Evolutionary conservation across 2,329 filamentous ascomycete species (phyloP).

Genomic region (Camptophora hylomeconis): DNA sequence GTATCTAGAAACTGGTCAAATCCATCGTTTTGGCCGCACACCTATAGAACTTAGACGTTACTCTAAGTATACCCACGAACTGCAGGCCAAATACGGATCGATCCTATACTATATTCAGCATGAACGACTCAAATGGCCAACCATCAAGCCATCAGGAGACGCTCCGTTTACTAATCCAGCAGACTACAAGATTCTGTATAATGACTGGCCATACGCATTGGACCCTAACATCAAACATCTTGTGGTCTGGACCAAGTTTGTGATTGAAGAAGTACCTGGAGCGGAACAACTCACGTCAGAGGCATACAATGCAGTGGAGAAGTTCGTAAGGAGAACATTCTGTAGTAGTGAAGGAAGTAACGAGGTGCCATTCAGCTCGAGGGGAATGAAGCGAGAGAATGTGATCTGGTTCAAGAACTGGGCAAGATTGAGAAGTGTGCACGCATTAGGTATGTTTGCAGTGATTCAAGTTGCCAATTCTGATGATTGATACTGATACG

Average conservation of each 20-base stretch:
- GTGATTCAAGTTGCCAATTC: too few species aligned
- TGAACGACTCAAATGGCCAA: constrained; percentile 57
- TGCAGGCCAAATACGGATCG: constrained; percentile 58
- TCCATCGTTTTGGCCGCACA: constrained; percentile 63
- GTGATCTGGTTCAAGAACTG: constrained; percentile 92
- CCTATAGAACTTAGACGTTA: constrained; percentile 72
- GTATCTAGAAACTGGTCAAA: constrained; percentile 44
- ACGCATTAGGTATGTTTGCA: constrained; percentile 42
- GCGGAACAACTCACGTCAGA: constrained; percentile 54
- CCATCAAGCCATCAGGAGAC: constrained; percentile 26
- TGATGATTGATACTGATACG: constrained; percentile 2
- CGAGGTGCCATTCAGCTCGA: too few species aligned
- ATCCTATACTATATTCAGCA: constrained; percentile 64
- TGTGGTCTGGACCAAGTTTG: constrained; percentile 88
- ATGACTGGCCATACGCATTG: constrained; percentile 91
- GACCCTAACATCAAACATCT: constrained; percentile 67
- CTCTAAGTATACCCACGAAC: constrained; percentile 50
- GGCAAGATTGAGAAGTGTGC: constrained; percentile 69
- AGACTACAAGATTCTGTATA: constrained; percentile 57
- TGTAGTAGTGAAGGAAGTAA: constrained; percentile 31
- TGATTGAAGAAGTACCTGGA: constrained; percentile 54
- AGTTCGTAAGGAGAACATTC: constrained; percentile 58
- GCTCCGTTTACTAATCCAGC: constrained; percentile 31
- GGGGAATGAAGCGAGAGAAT: constrained; percentile 26
- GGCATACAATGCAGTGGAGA: constrained; percentile 52